Base-by-base conservation (phyloP, 805 yeast genomes). In the Saturnispora dispora region DNA sequence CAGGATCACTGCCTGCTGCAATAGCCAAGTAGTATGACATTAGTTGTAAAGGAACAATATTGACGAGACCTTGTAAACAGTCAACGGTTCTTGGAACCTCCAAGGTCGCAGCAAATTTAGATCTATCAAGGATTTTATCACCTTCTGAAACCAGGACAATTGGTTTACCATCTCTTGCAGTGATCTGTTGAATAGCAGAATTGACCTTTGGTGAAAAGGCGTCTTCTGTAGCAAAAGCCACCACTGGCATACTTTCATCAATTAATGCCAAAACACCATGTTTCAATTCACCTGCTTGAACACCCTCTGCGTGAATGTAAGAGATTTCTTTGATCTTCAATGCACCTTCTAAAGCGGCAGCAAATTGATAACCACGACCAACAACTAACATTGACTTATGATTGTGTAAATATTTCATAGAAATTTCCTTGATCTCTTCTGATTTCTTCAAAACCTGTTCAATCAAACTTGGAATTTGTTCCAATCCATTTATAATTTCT, bases 301-400 rank as follows among this genome's bases (percentile, higher is more conserved):
- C 96, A 75, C 99, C 99, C 74, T 93, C 99, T 20, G 97, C 88
- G 69, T 93, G 99, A 88, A 93, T 93, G 70, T 93, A 93, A 3
- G 98, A 91, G 56, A 93, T 93, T 71, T 93, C 99, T 73, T 93
- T 93, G 67, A 93, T 91, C 74, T 93, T 93, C 64, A 93, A 79
- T 11, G 99, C 99, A 66, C 99, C 99, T 73, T 93, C 99, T 62
- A 93, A 77, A 23, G 99, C 98, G 57, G 96, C 83, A 13, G 99
- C 99, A 69, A 78, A 84, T 73, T 93, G 99, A 72, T 87, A 90
- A 50, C 99, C 99, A 73, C 99, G 86, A 55, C 99, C 99, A 57
- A 93, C 78, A 61, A 93, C 77, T 63, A 93, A 76, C 65, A 93
- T 76, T 2, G 96, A 88, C 71, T 87, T 86, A 71, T 88, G 95